A percentile compares a stretch with the other conserved stretches of the same genome.
Evolutionary conservation across 1,284 basidiomycete species (phyloP).

Genomic region (Chalciporus sp.): DNA sequence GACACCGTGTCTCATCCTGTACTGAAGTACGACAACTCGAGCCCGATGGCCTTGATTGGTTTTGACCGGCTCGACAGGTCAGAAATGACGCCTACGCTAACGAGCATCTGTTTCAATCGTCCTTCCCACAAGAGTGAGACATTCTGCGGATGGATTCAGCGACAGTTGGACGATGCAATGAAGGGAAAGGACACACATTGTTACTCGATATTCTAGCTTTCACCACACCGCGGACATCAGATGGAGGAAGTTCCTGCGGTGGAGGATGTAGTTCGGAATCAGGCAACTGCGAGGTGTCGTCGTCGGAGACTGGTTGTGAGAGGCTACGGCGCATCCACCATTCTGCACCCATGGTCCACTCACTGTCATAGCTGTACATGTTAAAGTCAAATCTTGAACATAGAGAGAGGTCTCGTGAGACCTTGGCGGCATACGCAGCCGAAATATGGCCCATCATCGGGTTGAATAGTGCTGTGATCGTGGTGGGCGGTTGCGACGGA

Average conservation of each 20-base stretch:
- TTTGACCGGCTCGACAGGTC: slow-evolving; percentile 83
- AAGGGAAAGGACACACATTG: slow-evolving; percentile 55
- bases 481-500: slow-evolving; percentile 82
- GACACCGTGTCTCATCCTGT: slow-evolving; percentile 48
- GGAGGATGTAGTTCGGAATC: slow-evolving; percentile 1
- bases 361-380: slow-evolving; percentile 94
- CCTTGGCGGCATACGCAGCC: slow-evolving; percentile 87
- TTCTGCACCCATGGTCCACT: slow-evolving; percentile 93
- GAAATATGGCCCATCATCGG: slow-evolving; percentile 96
- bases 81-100: slow-evolving; percentile 87
- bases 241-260: slow-evolving; percentile 12
- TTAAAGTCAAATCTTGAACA: slow-evolving; percentile 96
- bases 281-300: not conserved
- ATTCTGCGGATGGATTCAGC: slow-evolving; percentile 52
- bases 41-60: slow-evolving; percentile 85
- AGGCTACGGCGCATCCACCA: slow-evolving; percentile 78
- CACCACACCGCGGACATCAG: slow-evolving; percentile 76
- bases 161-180: slow-evolving; percentile 1
- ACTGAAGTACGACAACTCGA: slow-evolving; percentile 92
- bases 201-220: slow-evolving; percentile 90
- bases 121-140: slow-evolving; percentile 94
- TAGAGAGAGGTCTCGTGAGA: slow-evolving; percentile 85
- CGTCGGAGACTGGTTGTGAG: slow-evolving; percentile 23
- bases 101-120: slow-evolving; percentile 84
- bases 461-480: slow-evolving; percentile 93